A percentile compares a stretch with the other conserved stretches of the same genome.
These are phyloP conservation scores for Quercus rubra DNA, from an alignment of 306 rosid genomes.

Conservation along the genomic window DNA sequence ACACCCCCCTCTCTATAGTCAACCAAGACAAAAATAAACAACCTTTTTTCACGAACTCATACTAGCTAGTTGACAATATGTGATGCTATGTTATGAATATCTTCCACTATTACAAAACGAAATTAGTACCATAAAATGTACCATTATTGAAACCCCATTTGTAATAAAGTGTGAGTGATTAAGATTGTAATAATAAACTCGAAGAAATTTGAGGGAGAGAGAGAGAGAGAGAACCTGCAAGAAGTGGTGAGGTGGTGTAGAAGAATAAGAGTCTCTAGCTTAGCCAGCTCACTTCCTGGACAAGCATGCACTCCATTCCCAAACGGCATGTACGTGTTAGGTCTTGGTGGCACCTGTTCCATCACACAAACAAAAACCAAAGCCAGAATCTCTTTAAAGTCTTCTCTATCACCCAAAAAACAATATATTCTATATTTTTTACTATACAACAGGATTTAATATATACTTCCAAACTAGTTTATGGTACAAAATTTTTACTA, in stretches of 20 bases:
- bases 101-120: no score
- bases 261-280: conserved; percentile 79
- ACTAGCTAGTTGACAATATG: no score
- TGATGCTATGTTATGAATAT: no score
- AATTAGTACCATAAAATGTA: no score
- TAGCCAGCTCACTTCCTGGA: conserved; percentile 96
- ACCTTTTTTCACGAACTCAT: background rate
- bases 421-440: background rate
- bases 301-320: conserved; percentile 96
- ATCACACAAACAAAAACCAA: conserved; percentile 31
- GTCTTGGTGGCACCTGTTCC: conserved; percentile 74
- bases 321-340: conserved; percentile 88
- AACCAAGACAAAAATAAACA: conserved; percentile 19
- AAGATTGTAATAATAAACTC: no score
- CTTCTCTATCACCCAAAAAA: background rate
- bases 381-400: background rate
- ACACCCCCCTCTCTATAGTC: background rate
- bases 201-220: background rate
- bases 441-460: background rate
- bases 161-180: no score
- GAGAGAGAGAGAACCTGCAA: conserved; percentile 43
- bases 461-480: background rate
- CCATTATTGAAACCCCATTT: no score
- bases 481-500: background rate
- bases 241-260: conserved; percentile 79